phyloP scores from a whole-genome alignment of 768 basidiomycete species.

The Auriscalpium orientale region DNA sequence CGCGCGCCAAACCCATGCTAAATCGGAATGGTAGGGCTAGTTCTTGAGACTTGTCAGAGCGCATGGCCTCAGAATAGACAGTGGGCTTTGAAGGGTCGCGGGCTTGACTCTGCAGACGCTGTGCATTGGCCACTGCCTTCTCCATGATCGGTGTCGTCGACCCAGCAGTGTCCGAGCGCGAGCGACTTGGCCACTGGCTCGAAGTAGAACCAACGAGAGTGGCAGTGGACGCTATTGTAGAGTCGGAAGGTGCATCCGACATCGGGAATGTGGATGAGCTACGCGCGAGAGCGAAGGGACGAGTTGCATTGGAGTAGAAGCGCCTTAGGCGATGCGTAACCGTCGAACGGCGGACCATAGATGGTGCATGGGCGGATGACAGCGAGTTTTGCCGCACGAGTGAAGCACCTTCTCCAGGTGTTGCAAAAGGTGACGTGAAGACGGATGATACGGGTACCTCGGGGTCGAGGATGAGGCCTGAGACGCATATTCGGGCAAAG shows the following conservation, averaged over 20 bases:
- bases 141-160: slow-evolving; percentile 26
- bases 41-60: slow-evolving; percentile 35
- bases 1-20: slow-evolving; percentile 45
- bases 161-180: slow-evolving; percentile 23
- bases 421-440: slow-evolving; percentile 34
- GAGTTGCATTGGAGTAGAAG: slow-evolving; percentile 39
- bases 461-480: slow-evolving; percentile 83
- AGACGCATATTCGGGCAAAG: slow-evolving; percentile 81
- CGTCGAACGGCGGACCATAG: slow-evolving; percentile 38
- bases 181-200: slow-evolving; percentile 12
- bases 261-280: slow-evolving; percentile 10
- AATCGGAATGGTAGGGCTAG: slow-evolving; percentile 54
- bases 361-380: slow-evolving; percentile 17
- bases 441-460: slow-evolving; percentile 49
- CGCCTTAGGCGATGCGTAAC: slow-evolving; percentile 38
- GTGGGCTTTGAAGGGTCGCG: slow-evolving; percentile 41
- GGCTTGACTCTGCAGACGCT: slow-evolving; percentile 30
- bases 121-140: slow-evolving; percentile 26
- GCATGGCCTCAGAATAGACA: slow-evolving; percentile 42
- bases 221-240: slow-evolving; percentile 10
- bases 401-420: slow-evolving; percentile 18
- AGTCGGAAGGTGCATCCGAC: slow-evolving; percentile 2
- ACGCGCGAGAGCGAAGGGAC: slow-evolving; percentile 46
- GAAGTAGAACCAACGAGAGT: slow-evolving; percentile 4
- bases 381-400: slow-evolving; percentile 1